Conservation (phyloP, 495 filamentous ascomycete genomes). For the Xylaria intraflava region DNA sequence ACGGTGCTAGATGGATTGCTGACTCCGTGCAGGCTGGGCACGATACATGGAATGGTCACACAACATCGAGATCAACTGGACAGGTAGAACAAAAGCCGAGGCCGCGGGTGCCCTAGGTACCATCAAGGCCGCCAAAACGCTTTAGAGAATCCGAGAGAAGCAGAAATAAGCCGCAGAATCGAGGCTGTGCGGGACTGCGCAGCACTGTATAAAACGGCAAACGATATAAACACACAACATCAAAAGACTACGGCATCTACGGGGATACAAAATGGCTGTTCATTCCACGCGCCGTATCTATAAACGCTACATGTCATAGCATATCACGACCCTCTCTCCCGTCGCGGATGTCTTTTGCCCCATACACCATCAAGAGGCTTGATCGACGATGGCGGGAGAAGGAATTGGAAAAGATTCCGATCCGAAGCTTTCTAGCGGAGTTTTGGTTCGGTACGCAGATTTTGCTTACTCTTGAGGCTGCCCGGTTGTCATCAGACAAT, state of each 20-base stretch:
- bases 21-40: constrained; percentile 41
- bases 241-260: not conserved
- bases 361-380: too few species aligned
- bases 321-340: not conserved
- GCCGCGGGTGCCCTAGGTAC: constrained; percentile 63
- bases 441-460: too few species aligned
- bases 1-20: not conserved
- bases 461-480: not conserved
- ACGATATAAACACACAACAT: not conserved
- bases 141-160: constrained; percentile 40
- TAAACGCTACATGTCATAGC: not conserved
- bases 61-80: constrained; percentile 46
- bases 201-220: not conserved
- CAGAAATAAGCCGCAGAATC: not conserved
- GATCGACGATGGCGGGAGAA: not conserved
- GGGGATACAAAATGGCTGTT: not conserved
- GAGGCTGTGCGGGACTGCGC: not conserved
- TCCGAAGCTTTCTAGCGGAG: too few species aligned
- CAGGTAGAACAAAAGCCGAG: constrained; percentile 52
- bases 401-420: not conserved
- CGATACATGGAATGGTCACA: constrained; percentile 55
- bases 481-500: not conserved
- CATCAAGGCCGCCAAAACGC: constrained; percentile 60
- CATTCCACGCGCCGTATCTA: not conserved
- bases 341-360: not conserved